Evolutionary conservation across 148 eudicot genomes (phyloP), one percentile per base, ranked within the genome.

Genomic region (Rheum nobile): DNA sequence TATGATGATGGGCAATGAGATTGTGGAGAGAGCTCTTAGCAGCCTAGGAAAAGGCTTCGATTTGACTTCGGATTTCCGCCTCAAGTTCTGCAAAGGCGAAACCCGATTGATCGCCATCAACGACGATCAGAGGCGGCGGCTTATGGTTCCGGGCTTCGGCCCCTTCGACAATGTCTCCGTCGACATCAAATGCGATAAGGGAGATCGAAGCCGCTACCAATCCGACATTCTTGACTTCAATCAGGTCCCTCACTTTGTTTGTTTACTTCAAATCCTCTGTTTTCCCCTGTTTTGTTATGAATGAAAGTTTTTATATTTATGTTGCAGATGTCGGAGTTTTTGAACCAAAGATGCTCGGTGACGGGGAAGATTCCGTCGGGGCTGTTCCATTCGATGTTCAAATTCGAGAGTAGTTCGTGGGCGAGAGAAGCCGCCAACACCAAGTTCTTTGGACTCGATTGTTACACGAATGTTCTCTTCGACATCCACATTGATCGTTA

Each of bases 11-110:
- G 39, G 70, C 39, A 34, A 65, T 10, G 50, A 71, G 48, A 77
- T 87, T 35, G 84, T 90, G 35, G 80, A 80, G 28, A 88, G 71
- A 75, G 89, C 91, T 55, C 50, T 92, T 1, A 71, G 63, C 41
- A 82, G 91, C 76, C 85, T 92, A 19, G 97, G 97, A 9, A 88
- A 88, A 82, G 97, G 97, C 46, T 90, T 90, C 42, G 97, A 92
- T 75, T 68, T 92, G 44, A 84, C 92, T 3, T 86, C 91, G 0
- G 97, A 92, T 85, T 92, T 88, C 29, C 77, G 96, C 3, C 78
- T 90, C 1, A 90, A 87, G 78, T 92, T 79, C 59, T 83, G 92
- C 79, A 90, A 88, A 77, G 93, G 92, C 1, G 78, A 79, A 31
- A 73, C 80, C 0, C 80, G 97, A 35, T 73, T 92, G 0, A 78